These are phyloP conservation scores for Gracilaria domingensis DNA, from an alignment of 23 red algal genomes.

Conservation along the genomic window DNA sequence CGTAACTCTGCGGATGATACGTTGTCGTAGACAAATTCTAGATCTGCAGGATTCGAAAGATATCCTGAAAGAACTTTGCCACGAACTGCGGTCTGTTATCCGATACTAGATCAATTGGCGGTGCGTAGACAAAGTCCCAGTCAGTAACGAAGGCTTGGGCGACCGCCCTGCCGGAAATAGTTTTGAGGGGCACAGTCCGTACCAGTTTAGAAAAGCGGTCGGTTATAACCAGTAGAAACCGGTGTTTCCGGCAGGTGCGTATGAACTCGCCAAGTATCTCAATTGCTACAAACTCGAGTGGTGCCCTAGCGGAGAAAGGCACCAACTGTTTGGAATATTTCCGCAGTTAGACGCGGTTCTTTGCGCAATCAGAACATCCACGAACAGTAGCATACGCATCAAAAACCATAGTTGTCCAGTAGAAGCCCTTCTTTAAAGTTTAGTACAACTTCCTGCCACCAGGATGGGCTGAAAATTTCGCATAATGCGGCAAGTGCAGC, in stretches of 20 bases:
- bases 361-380: neutral
- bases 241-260: neutral
- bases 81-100: slow-evolving; percentile 19
- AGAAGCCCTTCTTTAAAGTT: slow-evolving; percentile 9
- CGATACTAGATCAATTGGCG: neutral
- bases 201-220: slow-evolving; percentile 5
- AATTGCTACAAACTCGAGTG: neutral
- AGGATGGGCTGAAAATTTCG: slow-evolving; percentile 15
- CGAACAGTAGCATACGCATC: neutral
- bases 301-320: neutral
- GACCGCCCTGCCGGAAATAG: neutral
- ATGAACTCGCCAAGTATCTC: neutral
- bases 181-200: neutral
- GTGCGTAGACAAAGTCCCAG: slow-evolving; percentile 24
- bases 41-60: slow-evolving; percentile 20
- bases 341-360: neutral
- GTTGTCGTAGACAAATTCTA: slow-evolving; percentile 30
- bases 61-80: slow-evolving; percentile 34
- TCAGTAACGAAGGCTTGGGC: neutral
- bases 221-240: neutral
- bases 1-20: slow-evolving; percentile 46
- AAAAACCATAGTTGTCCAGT: slow-evolving; percentile 36
- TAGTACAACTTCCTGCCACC: neutral
- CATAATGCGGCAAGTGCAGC: neutral
- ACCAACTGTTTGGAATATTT: slow-evolving; percentile 19